Evolutionary conservation across 345 rosid genomes (phyloP), one percentile per base, ranked within the genome.

Genomic region (Lepidium sativum): DNA sequence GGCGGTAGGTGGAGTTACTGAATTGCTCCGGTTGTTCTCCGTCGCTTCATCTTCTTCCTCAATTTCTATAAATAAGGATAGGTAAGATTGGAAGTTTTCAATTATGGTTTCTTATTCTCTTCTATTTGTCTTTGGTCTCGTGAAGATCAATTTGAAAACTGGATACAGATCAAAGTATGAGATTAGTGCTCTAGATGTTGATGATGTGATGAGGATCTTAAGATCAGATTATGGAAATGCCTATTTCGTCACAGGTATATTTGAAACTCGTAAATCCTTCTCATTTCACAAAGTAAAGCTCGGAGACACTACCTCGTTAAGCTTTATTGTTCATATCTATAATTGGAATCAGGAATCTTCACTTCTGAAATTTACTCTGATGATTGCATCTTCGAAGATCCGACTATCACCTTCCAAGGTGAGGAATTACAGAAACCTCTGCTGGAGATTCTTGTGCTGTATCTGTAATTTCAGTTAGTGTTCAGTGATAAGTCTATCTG

Each of bases 331-430:
- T 10, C 23, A 47, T 56, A 21, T 33, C 34, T 69, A 15, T 33
- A 4, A 63, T 9, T 67, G 77, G 39, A 42, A 54, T n/a, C 21
- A 92, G 97, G 97, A 68, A 72, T 69, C 68, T 89, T 89, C 77
- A 82, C 92, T 66, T 62, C 77, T 72, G 81, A 50, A 6, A 75
- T 87, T 45, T 89, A 86, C 52, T 75, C 79, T 13, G 80, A 86
- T 66, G 97, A 87, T 63, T 89, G 97, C 57, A 52, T 82, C 58
- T 92, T 89, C n/a, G 97, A 84, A 74, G 98, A 89, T 55, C 98
- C 96, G 8, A 92, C 98, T 40, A 87, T 92, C 40, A 85, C 83
- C 61, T 92, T 89, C 54, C 84, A 50, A 54, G 98, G 95, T 92
- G 65, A 77, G 72, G 56, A 17, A 8, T 20, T 17, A 44, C 64